Evolutionary conservation across 1,284 basidiomycete genomes (phyloP).

Genomic region (Pterulicium gracile): DNA sequence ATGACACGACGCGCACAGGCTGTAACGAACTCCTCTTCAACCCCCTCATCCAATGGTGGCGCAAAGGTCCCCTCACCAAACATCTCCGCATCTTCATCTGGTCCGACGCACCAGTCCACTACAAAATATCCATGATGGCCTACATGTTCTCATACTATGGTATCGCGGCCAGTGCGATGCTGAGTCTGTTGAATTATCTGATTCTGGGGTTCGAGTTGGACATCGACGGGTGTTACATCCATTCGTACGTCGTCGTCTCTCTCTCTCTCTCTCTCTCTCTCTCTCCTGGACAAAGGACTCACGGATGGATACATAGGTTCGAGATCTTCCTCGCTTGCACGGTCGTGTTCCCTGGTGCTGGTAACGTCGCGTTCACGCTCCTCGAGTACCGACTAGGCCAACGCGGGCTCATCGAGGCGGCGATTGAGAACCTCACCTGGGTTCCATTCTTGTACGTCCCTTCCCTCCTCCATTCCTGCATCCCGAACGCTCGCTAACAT

Average conservation of each 20-base stretch:
- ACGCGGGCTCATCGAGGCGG: slow-evolving; percentile 33
- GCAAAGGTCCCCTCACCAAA: slow-evolving; percentile 58
- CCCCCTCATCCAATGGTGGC: slow-evolving; percentile 61
- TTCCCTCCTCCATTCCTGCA: neutral
- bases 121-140: slow-evolving; percentile 67
- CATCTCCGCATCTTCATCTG: slow-evolving; percentile 69
- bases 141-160: slow-evolving; percentile 87
- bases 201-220: slow-evolving; percentile 59
- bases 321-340: slow-evolving; percentile 72
- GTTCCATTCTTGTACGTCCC: slow-evolving; percentile 67
- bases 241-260: no score
- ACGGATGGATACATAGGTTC: no score
- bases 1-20: slow-evolving; percentile 13
- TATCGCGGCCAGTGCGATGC: slow-evolving; percentile 55
- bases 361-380: slow-evolving; percentile 65
- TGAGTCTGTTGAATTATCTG: slow-evolving; percentile 66
- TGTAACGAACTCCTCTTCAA: slow-evolving; percentile 59
- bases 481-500: neutral
- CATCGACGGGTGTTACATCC: slow-evolving; percentile 63
- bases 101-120: slow-evolving; percentile 66
- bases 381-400: slow-evolving; percentile 70
- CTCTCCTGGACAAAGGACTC: no score
- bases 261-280: no score
- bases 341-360: slow-evolving; percentile 66
- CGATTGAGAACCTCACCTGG: slow-evolving; percentile 65